phyloP scores from a whole-genome alignment of 2,329 filamentous ascomycete genomes.

The Colletotrichum lini region DNA sequence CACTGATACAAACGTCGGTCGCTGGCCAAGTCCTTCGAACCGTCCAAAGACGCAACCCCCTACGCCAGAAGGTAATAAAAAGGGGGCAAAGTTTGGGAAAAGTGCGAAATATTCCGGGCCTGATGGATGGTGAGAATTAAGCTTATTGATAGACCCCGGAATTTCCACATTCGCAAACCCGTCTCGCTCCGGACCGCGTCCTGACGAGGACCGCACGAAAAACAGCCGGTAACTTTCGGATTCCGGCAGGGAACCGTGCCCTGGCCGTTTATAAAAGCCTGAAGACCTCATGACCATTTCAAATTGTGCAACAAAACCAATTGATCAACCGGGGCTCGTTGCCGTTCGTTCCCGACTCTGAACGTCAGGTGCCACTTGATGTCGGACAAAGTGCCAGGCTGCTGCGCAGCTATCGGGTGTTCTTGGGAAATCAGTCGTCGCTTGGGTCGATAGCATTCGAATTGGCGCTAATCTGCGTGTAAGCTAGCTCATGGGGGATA shows the following conservation, averaged over 20 bases:
- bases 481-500: neutral
- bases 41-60: neutral
- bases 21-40: conserved; percentile 13
- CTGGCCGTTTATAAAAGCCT: conserved; percentile 6
- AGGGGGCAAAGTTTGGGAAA: neutral
- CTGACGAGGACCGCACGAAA: conserved; percentile 29
- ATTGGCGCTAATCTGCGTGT: neutral
- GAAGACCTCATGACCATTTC: conserved; percentile 21
- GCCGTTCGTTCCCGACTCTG: conserved; percentile 5
- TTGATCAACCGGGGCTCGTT: conserved; percentile 4
- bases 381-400: conserved; percentile 1
- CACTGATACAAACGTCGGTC: neutral
- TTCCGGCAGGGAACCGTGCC: conserved; percentile 32
- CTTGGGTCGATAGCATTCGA: neutral
- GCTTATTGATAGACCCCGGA: conserved; percentile 39
- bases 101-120: conserved; percentile 32
- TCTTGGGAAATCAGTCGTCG: conserved; percentile 4
- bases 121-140: conserved; percentile 33
- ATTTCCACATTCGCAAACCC: conserved; percentile 24
- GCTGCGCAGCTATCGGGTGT: conserved; percentile 19
- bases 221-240: conserved; percentile 32
- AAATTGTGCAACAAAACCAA: conserved; percentile 1
- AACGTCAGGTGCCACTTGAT: conserved; percentile 23
- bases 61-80: neutral
- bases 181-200: conserved; percentile 16